phyloP scores from a whole-genome alignment of 2,329 filamentous ascomycete species.

The Talaromyces verruculosus region DNA sequence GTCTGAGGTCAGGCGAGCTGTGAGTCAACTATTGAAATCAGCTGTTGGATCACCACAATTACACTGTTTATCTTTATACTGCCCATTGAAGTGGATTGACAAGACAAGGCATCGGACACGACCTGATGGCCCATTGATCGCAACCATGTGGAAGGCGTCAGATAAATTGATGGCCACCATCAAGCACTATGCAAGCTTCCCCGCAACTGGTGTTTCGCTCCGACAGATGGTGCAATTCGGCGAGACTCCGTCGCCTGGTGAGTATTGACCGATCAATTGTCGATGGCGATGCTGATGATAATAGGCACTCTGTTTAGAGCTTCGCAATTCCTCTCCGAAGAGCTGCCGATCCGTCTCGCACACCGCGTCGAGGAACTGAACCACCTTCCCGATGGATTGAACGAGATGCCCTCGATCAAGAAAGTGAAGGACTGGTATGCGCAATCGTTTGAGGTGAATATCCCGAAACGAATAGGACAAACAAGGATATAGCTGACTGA shows the following conservation, averaged over 20 bases:
- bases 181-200: slow-evolving; percentile 94
- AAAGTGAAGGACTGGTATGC: slow-evolving; percentile 98
- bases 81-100: neutral
- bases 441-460: slow-evolving; percentile 87
- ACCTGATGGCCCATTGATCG: slow-evolving; percentile 21
- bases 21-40: neutral
- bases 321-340: slow-evolving; percentile 96
- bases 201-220: slow-evolving; percentile 91
- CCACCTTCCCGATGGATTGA: slow-evolving; percentile 89
- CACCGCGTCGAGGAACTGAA: slow-evolving; percentile 94
- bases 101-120: neutral
- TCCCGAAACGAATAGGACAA: no score
- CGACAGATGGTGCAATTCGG: slow-evolving; percentile 99
- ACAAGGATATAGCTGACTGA: slow-evolving; percentile 13
- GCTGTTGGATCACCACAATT: neutral
- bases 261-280: slow-evolving; percentile 28
- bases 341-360: slow-evolving; percentile 92
- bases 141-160: slow-evolving; percentile 84
- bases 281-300: neutral
- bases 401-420: slow-evolving; percentile 95
- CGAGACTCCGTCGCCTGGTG: slow-evolving; percentile 86
- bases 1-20: slow-evolving; percentile 6
- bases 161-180: slow-evolving; percentile 94
- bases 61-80: neutral
- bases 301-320: slow-evolving; percentile 92